Conservation (phyloP, 441 rosid species). For the Adansonia grandidieri region DNA sequence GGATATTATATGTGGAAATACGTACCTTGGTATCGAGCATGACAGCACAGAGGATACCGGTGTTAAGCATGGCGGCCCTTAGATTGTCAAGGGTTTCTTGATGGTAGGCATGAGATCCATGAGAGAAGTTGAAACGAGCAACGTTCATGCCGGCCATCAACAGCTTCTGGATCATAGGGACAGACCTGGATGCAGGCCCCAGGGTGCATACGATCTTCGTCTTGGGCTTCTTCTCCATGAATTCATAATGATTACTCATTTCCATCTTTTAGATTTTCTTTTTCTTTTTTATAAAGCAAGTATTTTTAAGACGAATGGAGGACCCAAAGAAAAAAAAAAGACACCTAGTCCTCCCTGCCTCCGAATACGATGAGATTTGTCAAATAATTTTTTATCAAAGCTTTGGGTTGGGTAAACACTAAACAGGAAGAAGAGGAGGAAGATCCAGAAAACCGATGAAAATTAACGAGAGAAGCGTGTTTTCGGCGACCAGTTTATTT, state of each 20-base stretch:
- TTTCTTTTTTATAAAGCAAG: not conserved
- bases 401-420: not conserved
- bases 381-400: not conserved
- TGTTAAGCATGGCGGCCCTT: slow-evolving; percentile 70
- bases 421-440: not conserved
- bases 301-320: not conserved
- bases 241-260: not conserved
- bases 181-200: slow-evolving; percentile 86
- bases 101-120: slow-evolving; percentile 88
- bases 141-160: slow-evolving; percentile 93
- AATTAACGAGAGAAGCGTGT: not conserved
- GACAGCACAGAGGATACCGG: slow-evolving; percentile 86
- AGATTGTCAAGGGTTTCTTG: slow-evolving; percentile 92
- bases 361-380: not conserved
- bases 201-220: slow-evolving; percentile 94
- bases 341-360: no score
- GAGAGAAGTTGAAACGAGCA: slow-evolving; percentile 93
- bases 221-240: slow-evolving; percentile 62
- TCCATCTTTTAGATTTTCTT: not conserved
- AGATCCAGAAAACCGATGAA: not conserved
- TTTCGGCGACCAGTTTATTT: not conserved
- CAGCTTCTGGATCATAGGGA: slow-evolving; percentile 75
- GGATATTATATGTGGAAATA: not conserved
- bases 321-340: not conserved
- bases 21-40: slow-evolving; percentile 98